Conservation (phyloP, 2,329 filamentous ascomycete species). For the Ceratocystis alfenasii region DNA sequence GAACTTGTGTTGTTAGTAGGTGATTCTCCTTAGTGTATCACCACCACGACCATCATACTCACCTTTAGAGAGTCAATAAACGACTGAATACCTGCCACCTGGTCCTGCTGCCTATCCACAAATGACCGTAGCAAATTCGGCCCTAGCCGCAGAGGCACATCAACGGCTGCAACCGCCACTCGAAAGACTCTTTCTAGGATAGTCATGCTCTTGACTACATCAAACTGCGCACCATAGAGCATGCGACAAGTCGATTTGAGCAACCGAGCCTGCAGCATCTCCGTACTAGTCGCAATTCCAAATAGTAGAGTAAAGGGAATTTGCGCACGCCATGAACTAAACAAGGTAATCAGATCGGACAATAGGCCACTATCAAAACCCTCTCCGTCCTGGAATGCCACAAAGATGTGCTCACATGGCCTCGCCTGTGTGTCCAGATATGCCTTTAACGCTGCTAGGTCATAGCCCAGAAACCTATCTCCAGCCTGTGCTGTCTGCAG, state of each 20-base stretch:
- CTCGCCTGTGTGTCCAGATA: conserved; percentile 36
- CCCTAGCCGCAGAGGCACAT: conserved; percentile 51
- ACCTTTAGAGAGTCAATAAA: conserved; percentile 61
- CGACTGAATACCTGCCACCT: conserved; percentile 62
- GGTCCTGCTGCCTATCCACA: conserved; percentile 61
- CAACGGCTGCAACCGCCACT: conserved; percentile 46
- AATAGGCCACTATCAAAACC: conserved; percentile 64
- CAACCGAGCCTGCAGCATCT: conserved; percentile 64
- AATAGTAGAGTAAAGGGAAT: conserved; percentile 69
- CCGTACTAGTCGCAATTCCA: conserved; percentile 69
- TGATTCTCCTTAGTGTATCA: neutral
- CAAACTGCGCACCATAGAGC: conserved; percentile 60
- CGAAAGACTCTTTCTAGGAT: conserved; percentile 63
- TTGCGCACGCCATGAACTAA: conserved; percentile 57
- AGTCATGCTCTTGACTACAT: conserved; percentile 59
- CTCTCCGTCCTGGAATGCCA: conserved; percentile 72
- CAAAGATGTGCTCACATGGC: conserved; percentile 47
- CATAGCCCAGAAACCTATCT: conserved; percentile 58
- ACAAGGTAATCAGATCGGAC: conserved; percentile 55
- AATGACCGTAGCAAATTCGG: conserved; percentile 49
- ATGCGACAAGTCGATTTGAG: conserved; percentile 55
- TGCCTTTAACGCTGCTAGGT: conserved; percentile 59
- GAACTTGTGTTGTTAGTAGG: neutral
- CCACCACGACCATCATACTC: conserved; percentile 21
- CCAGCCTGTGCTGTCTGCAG: conserved; percentile 28